Conservation (phyloP, 305 asterid species). For the Ilex paraguariensis region DNA sequence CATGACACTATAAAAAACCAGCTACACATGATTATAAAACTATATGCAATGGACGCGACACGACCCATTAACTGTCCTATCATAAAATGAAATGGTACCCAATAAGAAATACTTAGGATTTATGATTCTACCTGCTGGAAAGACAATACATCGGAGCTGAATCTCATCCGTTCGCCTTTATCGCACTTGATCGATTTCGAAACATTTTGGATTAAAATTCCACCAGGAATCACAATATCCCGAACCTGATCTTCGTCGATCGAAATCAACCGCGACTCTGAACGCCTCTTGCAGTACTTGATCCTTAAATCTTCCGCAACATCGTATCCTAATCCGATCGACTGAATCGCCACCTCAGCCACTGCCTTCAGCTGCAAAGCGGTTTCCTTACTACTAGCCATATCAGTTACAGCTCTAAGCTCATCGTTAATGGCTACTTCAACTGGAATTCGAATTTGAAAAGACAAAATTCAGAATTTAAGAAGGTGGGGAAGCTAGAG, state of each 20-base stretch:
- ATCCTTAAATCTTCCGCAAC: constrained; percentile 52
- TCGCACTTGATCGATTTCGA: constrained; percentile 63
- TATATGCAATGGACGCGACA: background rate
- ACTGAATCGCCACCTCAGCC: constrained; percentile 62
- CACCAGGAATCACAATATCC: constrained; percentile 70
- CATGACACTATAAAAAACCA: background rate
- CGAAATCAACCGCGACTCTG: constrained; percentile 41
- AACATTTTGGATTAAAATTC: constrained; percentile 69
- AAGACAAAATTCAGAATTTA: too few species aligned
- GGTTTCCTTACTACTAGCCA: constrained; percentile 37
- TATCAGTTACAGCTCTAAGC: too few species aligned
- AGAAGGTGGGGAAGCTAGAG: too few species aligned
- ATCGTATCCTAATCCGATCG: constrained; percentile 68
- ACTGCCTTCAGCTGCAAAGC: constrained; percentile 58
- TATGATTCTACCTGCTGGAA: constrained; percentile 57
- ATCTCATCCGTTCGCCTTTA: constrained; percentile 78
- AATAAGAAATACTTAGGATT: background rate
- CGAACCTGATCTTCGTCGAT: constrained; percentile 61
- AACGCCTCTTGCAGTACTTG: constrained; percentile 60
- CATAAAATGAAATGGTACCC: background rate
- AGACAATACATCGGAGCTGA: constrained; percentile 58
- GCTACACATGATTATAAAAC: background rate
- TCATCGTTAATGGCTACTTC: too few species aligned
- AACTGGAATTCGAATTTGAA: too few species aligned
- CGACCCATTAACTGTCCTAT: background rate